Conservation (phyloP, 176 grass and related monocot species). For the Oryza punctata region DNA sequence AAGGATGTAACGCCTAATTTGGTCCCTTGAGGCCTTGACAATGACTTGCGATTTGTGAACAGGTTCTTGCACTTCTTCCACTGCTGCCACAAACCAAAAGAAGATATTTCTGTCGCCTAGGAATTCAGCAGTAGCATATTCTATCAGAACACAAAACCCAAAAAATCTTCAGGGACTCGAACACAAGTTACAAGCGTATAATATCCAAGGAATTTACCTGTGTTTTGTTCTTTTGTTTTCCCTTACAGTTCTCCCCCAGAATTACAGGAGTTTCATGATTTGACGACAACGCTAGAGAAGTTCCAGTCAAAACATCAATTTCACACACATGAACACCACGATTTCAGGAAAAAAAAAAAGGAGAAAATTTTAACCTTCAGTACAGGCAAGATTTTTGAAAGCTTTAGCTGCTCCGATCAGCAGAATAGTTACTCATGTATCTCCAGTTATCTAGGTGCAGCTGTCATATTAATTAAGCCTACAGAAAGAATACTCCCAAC, state of each 20-base stretch:
- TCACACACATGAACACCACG: not conserved
- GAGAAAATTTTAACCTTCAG: not conserved
- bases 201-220: not conserved
- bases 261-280: not conserved
- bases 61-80: not conserved
- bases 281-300: not conserved
- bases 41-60: not conserved
- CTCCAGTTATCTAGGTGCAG: conserved; percentile 9
- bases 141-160: not conserved
- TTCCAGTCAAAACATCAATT: not conserved
- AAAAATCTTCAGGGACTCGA: not conserved
- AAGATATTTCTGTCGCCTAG: conserved; percentile 3
- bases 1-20: not conserved
- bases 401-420: not conserved
- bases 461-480: not conserved
- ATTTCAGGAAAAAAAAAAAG: no score
- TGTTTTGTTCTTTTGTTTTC: not conserved
- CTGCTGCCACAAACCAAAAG: conserved; percentile 1
- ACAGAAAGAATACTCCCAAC: conserved; percentile 1
- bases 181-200: not conserved
- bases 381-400: conserved; percentile 3
- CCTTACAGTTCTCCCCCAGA: not conserved
- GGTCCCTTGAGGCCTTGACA: not conserved
- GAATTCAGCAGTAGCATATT: not conserved
- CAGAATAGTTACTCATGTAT: not conserved